Evolutionary conservation across 108 stramenopile genomes (phyloP).

Genomic region (Nitzschia sp.): DNA sequence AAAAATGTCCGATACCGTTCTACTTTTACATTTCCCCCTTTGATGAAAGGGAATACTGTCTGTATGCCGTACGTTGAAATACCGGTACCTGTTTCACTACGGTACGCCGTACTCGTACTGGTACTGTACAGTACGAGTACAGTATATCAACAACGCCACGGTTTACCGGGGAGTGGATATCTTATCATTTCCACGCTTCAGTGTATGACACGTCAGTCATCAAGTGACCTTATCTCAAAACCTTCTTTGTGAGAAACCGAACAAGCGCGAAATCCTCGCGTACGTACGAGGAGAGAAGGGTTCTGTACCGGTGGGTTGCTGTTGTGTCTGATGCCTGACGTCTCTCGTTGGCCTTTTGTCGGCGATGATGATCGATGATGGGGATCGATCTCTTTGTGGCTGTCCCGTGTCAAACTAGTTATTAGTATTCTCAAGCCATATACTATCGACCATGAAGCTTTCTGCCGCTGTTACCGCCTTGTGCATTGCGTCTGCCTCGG

Average conservation of each 20-base stretch:
- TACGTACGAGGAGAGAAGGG: no score
- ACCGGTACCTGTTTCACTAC: no score
- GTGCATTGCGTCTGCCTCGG: slow-evolving; percentile 53
- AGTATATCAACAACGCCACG: no score
- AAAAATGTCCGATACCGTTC: no score
- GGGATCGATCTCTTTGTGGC: neutral
- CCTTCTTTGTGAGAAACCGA: neutral
- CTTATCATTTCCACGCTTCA: no score
- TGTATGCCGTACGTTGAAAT: no score
- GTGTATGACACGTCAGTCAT: neutral
- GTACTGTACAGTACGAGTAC: no score
- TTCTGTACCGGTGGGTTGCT: neutral
- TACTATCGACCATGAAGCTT: slow-evolving; percentile 58
- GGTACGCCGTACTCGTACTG: no score
- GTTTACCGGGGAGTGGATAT: no score
- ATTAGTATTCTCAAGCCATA: neutral
- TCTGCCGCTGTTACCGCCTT: slow-evolving; percentile 50
- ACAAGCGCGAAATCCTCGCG: neutral
- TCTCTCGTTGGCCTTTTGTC: neutral
- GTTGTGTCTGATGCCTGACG: neutral
- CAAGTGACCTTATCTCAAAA: neutral
- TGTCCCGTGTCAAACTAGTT: neutral
- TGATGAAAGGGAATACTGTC: no score
- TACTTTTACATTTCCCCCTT: no score
- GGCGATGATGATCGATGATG: no score